Conservation (phyloP, 768 basidiomycete genomes). For the Tulasnella sp. region DNA sequence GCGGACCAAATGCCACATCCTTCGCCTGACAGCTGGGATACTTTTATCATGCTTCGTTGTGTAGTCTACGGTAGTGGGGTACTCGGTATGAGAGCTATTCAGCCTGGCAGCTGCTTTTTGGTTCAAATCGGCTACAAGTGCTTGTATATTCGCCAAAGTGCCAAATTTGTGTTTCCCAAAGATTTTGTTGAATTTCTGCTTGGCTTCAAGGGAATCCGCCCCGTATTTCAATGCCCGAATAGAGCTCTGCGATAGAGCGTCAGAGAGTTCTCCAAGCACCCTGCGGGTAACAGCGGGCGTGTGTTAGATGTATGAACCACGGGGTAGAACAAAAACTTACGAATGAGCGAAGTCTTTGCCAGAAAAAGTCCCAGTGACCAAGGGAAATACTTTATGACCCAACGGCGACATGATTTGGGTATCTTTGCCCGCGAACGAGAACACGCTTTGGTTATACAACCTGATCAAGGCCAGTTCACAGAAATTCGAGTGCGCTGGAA, state of each 20-base stretch:
- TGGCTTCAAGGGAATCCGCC: neutral
- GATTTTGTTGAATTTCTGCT: neutral
- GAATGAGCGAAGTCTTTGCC: neutral
- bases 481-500: constrained; percentile 11
- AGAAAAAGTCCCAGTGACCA: constrained; percentile 9
- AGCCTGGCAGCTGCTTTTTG: neutral
- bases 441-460: neutral
- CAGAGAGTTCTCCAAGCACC: constrained; percentile 1
- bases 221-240: neutral
- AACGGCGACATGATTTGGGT: neutral
- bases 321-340: neutral
- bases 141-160: neutral
- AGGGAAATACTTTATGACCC: constrained; percentile 3
- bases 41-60: too few relatives aligned
- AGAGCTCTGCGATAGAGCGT: constrained; percentile 4
- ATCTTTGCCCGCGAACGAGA: constrained; percentile 7
- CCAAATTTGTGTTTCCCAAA: neutral
- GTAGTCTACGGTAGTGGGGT: too few relatives aligned
- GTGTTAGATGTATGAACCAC: too few relatives aligned
- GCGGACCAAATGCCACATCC: too few relatives aligned
- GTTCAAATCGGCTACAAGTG: neutral
- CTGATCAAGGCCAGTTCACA: constrained; percentile 6
- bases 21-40: too few relatives aligned
- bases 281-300: neutral
- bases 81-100: too few relatives aligned